These are phyloP conservation scores for Voacanga thouarsii DNA, from an alignment of 257 asterid genomes.

Conservation along the genomic window DNA sequence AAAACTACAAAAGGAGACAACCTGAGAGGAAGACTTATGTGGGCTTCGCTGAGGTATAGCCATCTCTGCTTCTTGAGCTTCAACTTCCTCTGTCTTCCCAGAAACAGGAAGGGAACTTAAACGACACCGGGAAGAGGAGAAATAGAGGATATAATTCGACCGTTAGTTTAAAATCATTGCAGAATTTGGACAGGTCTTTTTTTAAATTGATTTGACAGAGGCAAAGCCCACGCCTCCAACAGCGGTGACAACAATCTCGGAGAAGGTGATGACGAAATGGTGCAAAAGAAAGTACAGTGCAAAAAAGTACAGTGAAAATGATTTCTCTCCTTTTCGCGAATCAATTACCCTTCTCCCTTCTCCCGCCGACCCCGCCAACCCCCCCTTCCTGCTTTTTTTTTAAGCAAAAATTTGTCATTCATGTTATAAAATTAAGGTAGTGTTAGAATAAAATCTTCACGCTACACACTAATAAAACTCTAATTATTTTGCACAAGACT, in stretches of 20 bases:
- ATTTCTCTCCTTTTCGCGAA: slow-evolving; percentile 13
- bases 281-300: not conserved
- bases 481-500: too few species aligned
- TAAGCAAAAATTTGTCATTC: too few species aligned
- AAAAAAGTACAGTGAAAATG: not conserved
- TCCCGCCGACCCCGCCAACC: too few species aligned
- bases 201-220: slow-evolving; percentile 19
- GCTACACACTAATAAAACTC: too few species aligned
- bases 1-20: not conserved
- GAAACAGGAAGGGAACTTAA: too few species aligned
- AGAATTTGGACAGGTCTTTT: not conserved
- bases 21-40: slow-evolving; percentile 22
- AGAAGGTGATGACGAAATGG: slow-evolving; percentile 3
- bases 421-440: too few species aligned
- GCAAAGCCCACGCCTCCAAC: too few species aligned
- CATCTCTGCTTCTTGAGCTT: slow-evolving; percentile 4
- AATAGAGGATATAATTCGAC: not conserved
- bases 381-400: too few species aligned
- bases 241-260: too few species aligned
- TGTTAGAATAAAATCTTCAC: too few species aligned
- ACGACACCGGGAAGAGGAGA: too few species aligned
- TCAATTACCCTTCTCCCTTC: too few species aligned
- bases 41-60: slow-evolving; percentile 13
- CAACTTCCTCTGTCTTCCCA: not conserved
- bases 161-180: slow-evolving; percentile 11